phyloP scores from a whole-genome alignment of 164 flowering plant genomes.

The Protea cynaroides region DNA sequence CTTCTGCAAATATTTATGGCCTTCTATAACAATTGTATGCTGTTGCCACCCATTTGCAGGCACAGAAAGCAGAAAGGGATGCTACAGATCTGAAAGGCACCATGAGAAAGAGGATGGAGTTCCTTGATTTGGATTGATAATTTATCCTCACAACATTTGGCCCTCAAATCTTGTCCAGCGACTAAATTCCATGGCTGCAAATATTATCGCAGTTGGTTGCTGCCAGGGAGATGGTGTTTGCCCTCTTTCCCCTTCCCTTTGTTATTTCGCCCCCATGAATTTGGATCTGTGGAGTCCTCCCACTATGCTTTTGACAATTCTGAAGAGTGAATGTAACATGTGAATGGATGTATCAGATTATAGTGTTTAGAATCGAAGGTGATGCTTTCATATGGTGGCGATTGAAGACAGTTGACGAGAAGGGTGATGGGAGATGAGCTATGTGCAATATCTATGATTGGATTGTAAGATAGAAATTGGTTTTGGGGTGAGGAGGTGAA shows the following conservation, averaged over 20 bases:
- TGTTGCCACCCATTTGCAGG: conserved; percentile 16
- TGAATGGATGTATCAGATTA: too few relatives aligned
- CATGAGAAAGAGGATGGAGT: conserved; percentile 98
- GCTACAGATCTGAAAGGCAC: conserved; percentile 85
- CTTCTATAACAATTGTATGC: background rate
- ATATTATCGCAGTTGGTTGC: conserved; percentile 28
- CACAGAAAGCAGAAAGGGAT: conserved; percentile 86
- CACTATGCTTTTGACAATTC: too few relatives aligned
- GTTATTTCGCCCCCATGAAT: too few relatives aligned
- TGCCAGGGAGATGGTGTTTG: background rate
- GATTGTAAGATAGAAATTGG: too few relatives aligned
- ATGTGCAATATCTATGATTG: too few relatives aligned
- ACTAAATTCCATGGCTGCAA: conserved; percentile 20
- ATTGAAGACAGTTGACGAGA: too few relatives aligned
- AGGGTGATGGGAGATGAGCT: too few relatives aligned
- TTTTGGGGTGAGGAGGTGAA: too few relatives aligned
- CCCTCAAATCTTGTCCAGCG: conserved; percentile 9
- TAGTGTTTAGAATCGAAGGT: too few relatives aligned
- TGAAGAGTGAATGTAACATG: too few relatives aligned
- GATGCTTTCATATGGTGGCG: too few relatives aligned
- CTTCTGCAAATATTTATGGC: background rate
- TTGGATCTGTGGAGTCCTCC: too few relatives aligned
- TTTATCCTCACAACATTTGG: background rate
- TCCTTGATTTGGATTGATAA: conserved; percentile 63
- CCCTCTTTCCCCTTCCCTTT: background rate